These are phyloP conservation scores for Rhazya stricta DNA, from an alignment of 257 asterid genomes.

Conservation along the genomic window DNA sequence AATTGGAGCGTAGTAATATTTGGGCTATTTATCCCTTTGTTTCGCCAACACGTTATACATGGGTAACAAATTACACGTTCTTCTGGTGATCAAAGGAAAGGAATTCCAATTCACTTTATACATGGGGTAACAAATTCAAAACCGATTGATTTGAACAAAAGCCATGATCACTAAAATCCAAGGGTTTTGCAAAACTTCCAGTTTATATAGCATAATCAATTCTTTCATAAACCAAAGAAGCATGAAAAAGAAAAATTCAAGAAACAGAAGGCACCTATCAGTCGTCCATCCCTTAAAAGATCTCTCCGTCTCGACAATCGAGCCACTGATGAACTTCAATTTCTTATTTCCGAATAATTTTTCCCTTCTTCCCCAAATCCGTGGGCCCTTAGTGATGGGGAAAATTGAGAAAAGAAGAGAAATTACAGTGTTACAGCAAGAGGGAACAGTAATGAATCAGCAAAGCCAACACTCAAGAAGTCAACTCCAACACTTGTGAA, in stretches of 20 bases:
- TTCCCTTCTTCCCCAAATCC: not conserved
- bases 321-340: not conserved
- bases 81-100: not conserved
- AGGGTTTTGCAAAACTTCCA: too few relatives aligned
- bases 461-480: too few relatives aligned
- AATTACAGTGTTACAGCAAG: not conserved
- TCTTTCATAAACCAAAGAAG: not conserved
- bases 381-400: not conserved
- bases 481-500: too few relatives aligned
- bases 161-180: not conserved
- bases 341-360: too few relatives aligned
- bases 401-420: not conserved
- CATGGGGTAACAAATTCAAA: not conserved
- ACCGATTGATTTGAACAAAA: not conserved
- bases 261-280: conserved; percentile 3
- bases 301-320: not conserved
- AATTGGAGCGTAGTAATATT: too few relatives aligned
- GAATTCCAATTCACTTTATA: not conserved
- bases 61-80: too few relatives aligned
- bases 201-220: not conserved
- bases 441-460: too few relatives aligned
- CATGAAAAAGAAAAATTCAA: not conserved
- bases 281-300: not conserved
- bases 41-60: too few relatives aligned
- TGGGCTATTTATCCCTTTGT: too few relatives aligned